phyloP scores from a whole-genome alignment of 2,329 filamentous ascomycete species.

The Xylaria sp. region DNA sequence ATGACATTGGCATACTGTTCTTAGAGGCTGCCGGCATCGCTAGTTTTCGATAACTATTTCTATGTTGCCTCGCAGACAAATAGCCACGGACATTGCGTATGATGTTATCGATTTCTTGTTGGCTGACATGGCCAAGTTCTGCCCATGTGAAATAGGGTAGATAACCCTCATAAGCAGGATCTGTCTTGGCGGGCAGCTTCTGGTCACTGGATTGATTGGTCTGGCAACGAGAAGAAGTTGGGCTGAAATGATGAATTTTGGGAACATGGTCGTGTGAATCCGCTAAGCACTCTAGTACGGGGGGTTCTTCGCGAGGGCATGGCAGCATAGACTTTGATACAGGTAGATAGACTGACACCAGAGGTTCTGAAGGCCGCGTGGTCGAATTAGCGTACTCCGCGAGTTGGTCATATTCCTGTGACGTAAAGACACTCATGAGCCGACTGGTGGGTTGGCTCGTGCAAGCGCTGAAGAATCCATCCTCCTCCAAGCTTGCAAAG shows the following conservation, averaged over 20 bases:
- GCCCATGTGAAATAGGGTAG: conserved; percentile 11
- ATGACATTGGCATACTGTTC: conserved; percentile 20
- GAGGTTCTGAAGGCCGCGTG: conserved; percentile 32
- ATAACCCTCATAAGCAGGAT: neutral
- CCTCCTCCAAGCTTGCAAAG: conserved; percentile 36
- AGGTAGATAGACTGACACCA: conserved; percentile 24
- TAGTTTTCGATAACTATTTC: conserved; percentile 17
- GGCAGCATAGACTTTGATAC: conserved; percentile 1
- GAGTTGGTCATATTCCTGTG: conserved; percentile 27
- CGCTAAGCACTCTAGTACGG: conserved; percentile 10
- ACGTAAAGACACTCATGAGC: conserved; percentile 35
- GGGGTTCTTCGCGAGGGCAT: neutral
- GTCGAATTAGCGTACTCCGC: conserved; percentile 21
- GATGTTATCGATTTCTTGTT: conserved; percentile 41
- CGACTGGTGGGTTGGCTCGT: conserved; percentile 40
- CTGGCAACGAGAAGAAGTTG: conserved; percentile 28
- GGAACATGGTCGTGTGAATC: conserved; percentile 19
- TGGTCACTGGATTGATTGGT: conserved; percentile 9
- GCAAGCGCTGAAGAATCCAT: conserved; percentile 44
- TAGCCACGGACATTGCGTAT: conserved; percentile 43
- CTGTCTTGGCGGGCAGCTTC: neutral
- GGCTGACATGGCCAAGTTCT: conserved; percentile 22
- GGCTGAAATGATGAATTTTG: conserved; percentile 32
- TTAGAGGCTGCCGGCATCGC: conserved; percentile 11
- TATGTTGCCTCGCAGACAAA: conserved; percentile 40